Percentiles rank a stretch among this genome's conserved stretches.
Evolutionary conservation across 371 early-diverging fungal genomes (phyloP).

Genomic region (Mucor lusitanicus): DNA sequence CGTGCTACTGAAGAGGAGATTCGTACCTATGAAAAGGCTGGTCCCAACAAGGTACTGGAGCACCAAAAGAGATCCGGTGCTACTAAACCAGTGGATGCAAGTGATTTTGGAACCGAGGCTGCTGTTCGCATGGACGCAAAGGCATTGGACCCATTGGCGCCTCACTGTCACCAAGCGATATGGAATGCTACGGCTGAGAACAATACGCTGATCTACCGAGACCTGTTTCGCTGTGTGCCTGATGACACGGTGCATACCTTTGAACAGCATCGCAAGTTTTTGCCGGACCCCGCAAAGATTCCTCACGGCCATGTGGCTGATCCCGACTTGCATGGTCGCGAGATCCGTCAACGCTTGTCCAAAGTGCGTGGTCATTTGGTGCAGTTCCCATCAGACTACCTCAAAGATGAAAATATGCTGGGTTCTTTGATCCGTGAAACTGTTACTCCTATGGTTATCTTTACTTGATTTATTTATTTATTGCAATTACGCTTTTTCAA

Average conservation of each 20-base stretch:
- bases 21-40: constrained; percentile 17
- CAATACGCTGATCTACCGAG: constrained; percentile 74
- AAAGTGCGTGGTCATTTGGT: constrained; percentile 70
- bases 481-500: too few relatives aligned
- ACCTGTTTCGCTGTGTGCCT: constrained; percentile 85
- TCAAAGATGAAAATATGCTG: constrained; percentile 70
- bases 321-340: constrained; percentile 31
- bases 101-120: neutral
- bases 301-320: constrained; percentile 63
- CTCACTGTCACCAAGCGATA: constrained; percentile 56
- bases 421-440: constrained; percentile 53
- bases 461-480: constrained; percentile 36
- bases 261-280: constrained; percentile 61
- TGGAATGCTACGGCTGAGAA: constrained; percentile 68
- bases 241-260: constrained; percentile 74
- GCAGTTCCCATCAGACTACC: constrained; percentile 74
- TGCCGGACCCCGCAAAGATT: constrained; percentile 53
- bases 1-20: constrained; percentile 27
- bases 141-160: constrained; percentile 74
- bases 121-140: constrained; percentile 1
- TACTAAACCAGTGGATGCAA: neutral
- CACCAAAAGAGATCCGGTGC: constrained; percentile 29
- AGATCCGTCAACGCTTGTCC: constrained; percentile 42
- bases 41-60: constrained; percentile 29
- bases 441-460: constrained; percentile 61